A percentile compares a stretch with the other conserved stretches of the same genome.
These are phyloP conservation scores for Aureobasidium sp. DNA, from an alignment of 2,329 filamentous ascomycete genomes.

Conservation along the genomic window DNA sequence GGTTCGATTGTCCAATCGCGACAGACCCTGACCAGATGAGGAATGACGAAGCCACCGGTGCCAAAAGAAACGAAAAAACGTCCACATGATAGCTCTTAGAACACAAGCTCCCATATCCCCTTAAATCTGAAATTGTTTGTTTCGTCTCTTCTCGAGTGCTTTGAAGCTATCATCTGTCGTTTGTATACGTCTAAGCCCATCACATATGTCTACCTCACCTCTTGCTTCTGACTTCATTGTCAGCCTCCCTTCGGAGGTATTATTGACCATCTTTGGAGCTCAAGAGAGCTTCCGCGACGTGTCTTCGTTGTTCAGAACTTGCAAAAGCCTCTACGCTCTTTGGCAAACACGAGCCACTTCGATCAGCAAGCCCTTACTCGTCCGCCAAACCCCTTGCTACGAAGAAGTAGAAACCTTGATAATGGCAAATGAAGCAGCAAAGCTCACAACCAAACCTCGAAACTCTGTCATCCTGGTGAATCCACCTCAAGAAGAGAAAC, in stretches of 20 bases:
- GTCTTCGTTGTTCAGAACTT: not conserved
- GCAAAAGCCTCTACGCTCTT: not conserved
- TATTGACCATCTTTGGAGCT: slow-evolving; percentile 6
- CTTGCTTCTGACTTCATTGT: not conserved
- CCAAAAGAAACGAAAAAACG: slow-evolving; percentile 6
- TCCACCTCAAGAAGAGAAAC: not conserved
- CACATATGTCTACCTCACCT: not conserved
- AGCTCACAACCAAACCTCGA: not conserved
- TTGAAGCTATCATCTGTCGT: not conserved
- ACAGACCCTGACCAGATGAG: not conserved
- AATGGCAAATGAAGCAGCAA: not conserved
- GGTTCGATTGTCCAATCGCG: not conserved
- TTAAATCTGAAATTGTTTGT: not conserved
- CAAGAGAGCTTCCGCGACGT: slow-evolving; percentile 9
- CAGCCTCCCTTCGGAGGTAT: not conserved
- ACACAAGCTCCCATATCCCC: not conserved
- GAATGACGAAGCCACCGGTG: not conserved
- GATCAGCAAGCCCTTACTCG: not conserved
- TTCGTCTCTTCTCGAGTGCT: not conserved
- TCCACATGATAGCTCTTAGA: not conserved
- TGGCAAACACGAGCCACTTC: not conserved
- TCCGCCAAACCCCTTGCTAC: not conserved
- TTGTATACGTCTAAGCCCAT: not conserved
- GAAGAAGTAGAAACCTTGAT: not conserved
- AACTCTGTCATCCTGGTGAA: not conserved